phyloP scores from a whole-genome alignment of 306 rosid species.

The Sechiopsis laciniata region DNA sequence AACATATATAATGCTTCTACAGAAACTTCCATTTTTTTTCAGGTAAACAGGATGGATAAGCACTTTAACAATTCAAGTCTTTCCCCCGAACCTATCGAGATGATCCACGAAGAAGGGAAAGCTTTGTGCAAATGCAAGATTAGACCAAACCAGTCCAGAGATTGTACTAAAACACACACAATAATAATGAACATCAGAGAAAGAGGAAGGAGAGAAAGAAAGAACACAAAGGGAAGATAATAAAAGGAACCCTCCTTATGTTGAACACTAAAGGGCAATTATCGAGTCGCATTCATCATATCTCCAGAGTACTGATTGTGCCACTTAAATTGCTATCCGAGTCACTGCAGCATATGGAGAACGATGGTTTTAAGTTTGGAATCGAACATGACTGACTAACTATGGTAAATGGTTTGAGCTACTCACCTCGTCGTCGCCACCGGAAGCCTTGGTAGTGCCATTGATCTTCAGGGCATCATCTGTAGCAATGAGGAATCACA shows the following conservation, averaged over 20 bases:
- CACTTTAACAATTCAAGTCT: constrained; percentile 23
- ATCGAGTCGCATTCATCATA: constrained; percentile 36
- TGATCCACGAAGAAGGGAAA: no score
- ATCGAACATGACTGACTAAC: not conserved
- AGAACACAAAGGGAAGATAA: constrained; percentile 22
- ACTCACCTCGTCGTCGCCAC: constrained; percentile 61
- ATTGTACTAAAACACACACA: constrained; percentile 45
- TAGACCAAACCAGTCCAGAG: constrained; percentile 37
- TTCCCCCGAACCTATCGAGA: no score
- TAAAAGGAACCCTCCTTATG: constrained; percentile 46
- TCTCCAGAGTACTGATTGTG: constrained; percentile 31
- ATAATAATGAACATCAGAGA: constrained; percentile 32
- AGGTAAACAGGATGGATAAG: constrained; percentile 29
- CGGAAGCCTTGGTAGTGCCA: constrained; percentile 56
- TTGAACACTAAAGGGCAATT: constrained; percentile 38
- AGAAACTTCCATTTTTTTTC: constrained; percentile 24
- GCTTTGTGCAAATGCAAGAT: not conserved
- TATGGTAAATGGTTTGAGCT: constrained; percentile 11
- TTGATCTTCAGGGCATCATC: constrained; percentile 68
- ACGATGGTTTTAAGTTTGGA: constrained; percentile 1
- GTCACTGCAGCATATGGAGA: constrained; percentile 50
- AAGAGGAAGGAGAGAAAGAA: not conserved
- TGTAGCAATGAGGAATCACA: constrained; percentile 26
- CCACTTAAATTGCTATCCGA: not conserved
- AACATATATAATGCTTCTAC: not conserved